These are phyloP conservation scores for Geotrichum ghanense DNA, from an alignment of 805 yeast genomes.

Conservation along the genomic window DNA sequence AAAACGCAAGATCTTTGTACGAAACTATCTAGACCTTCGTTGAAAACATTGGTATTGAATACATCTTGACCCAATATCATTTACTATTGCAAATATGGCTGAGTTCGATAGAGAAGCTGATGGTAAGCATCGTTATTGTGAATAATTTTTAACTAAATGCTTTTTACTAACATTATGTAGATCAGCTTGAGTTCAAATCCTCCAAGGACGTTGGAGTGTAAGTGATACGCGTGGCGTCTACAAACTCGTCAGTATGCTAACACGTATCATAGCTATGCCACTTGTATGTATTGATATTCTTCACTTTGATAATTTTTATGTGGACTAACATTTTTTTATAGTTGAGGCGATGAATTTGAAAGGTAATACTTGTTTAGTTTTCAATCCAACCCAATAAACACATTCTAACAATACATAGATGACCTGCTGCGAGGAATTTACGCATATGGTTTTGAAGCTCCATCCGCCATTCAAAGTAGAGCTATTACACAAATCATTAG, in stretches of 20 bases:
- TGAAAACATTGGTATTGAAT: too few relatives aligned
- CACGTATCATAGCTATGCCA: background rate
- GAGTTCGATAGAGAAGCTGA: conserved; percentile 1
- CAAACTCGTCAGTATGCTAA: background rate
- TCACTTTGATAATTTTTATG: background rate
- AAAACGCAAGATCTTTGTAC: too few relatives aligned
- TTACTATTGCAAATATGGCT: too few relatives aligned
- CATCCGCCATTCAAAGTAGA: conserved; percentile 95
- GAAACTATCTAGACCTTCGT: too few relatives aligned
- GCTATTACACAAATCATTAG: conserved; percentile 91
- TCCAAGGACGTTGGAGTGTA: conserved; percentile 3
- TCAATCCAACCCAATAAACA: background rate
- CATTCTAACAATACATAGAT: background rate
- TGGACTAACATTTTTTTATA: background rate
- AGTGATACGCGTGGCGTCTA: background rate
- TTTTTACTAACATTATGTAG: background rate
- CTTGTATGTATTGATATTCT: background rate
- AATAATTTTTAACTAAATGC: background rate
- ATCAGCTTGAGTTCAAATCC: conserved; percentile 1
- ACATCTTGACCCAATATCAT: too few relatives aligned
- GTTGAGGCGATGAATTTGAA: conserved; percentile 3
- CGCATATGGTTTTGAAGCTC: conserved; percentile 89
- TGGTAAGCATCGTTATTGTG: background rate
- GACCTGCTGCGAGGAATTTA: conserved; percentile 32
- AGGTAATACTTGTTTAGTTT: background rate